These are phyloP conservation scores for Aspergillus sergii DNA, from an alignment of 2,329 filamentous ascomycete genomes.

Conservation along the genomic window DNA sequence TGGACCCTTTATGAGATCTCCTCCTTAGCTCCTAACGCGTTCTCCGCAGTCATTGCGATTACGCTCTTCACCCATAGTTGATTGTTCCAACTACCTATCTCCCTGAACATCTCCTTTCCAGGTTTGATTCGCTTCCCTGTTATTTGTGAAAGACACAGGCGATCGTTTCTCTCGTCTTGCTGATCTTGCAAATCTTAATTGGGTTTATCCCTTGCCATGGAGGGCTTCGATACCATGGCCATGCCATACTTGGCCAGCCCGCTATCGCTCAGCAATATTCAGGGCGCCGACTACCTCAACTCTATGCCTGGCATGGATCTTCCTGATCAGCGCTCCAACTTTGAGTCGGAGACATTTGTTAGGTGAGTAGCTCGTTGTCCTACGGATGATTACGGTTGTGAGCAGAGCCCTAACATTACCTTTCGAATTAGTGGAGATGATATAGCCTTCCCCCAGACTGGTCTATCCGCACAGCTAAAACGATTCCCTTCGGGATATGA, in stretches of 20 bases:
- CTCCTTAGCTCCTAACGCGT: constrained; percentile 14
- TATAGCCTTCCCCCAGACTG: constrained; percentile 50
- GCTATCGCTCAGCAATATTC: constrained; percentile 57
- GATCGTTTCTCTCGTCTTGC: neutral
- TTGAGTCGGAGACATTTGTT: constrained; percentile 62
- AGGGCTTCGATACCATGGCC: constrained; percentile 62
- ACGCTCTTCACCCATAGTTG: constrained; percentile 6
- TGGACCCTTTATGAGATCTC: constrained; percentile 3
- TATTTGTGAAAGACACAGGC: neutral
- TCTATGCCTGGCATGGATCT: constrained; percentile 57
- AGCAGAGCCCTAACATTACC: neutral
- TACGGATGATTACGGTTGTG: neutral
- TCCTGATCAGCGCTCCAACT: constrained; percentile 61
- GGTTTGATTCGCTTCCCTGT: neutral
- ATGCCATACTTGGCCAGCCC: constrained; percentile 66
- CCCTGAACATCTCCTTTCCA: constrained; percentile 2
- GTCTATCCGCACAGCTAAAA: constrained; percentile 46
- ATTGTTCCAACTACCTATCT: neutral
- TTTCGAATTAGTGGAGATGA: constrained; percentile 52
- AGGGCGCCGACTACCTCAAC: constrained; percentile 50
- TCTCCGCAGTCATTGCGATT: constrained; percentile 15
- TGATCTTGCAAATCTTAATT: constrained; percentile 1
- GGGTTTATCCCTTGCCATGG: constrained; percentile 42
- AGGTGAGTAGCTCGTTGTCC: constrained; percentile 50
- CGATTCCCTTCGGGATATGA: constrained; percentile 53